Percentiles rank a stretch among this genome's conserved stretches.
Evolutionary conservation across 441 rosid genomes (phyloP).

Genomic region (Gossypium schwendimanii): DNA sequence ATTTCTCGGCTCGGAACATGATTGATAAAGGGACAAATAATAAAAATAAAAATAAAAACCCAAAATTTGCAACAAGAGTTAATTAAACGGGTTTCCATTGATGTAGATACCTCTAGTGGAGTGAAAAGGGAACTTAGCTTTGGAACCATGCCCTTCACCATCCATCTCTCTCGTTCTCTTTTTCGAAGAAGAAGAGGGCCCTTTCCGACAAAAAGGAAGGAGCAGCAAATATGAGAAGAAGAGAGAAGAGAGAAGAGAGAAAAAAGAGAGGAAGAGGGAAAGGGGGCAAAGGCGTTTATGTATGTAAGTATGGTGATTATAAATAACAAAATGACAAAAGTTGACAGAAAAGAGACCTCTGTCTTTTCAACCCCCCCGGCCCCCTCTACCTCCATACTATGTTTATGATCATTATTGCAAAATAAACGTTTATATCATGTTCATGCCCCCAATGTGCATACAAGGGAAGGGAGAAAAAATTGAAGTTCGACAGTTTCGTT

Average conservation of each 20-base stretch:
- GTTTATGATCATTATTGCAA: background rate
- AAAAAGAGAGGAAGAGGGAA: background rate
- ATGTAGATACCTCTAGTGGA: conserved; percentile 11
- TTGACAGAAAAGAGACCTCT: background rate
- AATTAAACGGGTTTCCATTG: background rate
- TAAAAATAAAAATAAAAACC: background rate
- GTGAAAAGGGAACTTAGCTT: background rate
- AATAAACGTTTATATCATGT: conserved; percentile 3
- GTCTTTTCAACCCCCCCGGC: background rate
- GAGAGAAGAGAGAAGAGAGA: background rate
- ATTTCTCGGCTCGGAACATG: too few relatives aligned
- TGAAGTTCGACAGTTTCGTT: background rate
- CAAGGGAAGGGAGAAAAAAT: background rate
- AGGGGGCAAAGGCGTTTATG: background rate
- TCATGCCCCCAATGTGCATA: background rate
- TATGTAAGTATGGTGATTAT: background rate
- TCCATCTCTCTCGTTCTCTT: conserved; percentile 11
- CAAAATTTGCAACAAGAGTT: background rate
- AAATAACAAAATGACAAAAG: background rate
- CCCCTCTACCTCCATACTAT: background rate
- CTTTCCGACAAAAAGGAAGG: too few relatives aligned
- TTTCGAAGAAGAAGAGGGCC: background rate
- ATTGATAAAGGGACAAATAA: background rate
- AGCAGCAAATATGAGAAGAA: background rate
- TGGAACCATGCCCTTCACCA: conserved; percentile 9